phyloP scores from a whole-genome alignment of 176 grass and related monocot genomes.

The Eleusine coracana region DNA sequence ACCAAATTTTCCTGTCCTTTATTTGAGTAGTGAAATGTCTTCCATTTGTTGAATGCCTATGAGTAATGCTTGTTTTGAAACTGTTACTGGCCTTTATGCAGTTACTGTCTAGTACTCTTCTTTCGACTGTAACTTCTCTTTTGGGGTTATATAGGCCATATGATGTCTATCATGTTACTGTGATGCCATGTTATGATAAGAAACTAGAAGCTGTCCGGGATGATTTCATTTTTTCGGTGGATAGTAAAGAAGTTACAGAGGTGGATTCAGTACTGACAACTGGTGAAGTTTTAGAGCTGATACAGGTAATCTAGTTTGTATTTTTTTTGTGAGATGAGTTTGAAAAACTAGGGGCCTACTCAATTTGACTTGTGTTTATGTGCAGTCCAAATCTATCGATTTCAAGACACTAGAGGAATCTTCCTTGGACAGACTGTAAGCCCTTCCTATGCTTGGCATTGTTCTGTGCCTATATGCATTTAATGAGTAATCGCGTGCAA shows the following conservation, averaged over 20 bases:
- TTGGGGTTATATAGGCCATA: conserved; percentile 43
- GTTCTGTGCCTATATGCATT: conserved; percentile 19
- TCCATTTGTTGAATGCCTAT: neutral
- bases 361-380: conserved; percentile 42
- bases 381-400: conserved; percentile 81
- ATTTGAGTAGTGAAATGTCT: neutral
- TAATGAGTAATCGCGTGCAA: neutral
- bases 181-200: conserved; percentile 99
- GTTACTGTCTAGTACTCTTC: conserved; percentile 11
- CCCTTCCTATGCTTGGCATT: conserved; percentile 24
- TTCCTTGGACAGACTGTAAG: conserved; percentile 83
- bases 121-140: neutral
- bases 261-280: conserved; percentile 96
- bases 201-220: conserved; percentile 91
- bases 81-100: neutral
- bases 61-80: conserved; percentile 9
- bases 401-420: conserved; percentile 84
- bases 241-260: conserved; percentile 74
- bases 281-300: conserved; percentile 94
- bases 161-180: conserved; percentile 91
- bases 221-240: conserved; percentile 80
- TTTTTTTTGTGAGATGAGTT: conserved; percentile 12
- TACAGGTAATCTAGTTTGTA: conserved; percentile 60
- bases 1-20: neutral
- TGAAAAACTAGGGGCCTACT: conserved; percentile 11